Evolutionary conservation across 208 protist species (phyloP).

Genomic region (Willaertia magna): DNA sequence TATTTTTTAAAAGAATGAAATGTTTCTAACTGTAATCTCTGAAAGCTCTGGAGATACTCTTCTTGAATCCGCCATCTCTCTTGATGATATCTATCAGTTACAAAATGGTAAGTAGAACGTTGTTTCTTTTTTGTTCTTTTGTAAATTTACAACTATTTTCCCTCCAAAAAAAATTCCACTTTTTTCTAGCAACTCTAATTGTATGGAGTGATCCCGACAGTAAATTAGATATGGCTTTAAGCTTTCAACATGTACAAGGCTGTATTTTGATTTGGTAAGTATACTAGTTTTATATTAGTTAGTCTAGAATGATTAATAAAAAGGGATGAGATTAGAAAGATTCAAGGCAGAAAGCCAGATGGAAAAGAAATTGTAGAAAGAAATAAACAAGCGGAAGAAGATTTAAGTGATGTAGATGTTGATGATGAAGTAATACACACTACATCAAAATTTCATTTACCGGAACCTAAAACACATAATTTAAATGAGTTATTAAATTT

Average conservation of each 20-base stretch:
- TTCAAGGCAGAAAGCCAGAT: background rate
- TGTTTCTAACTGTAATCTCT: background rate
- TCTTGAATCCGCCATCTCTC: background rate
- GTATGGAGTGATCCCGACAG: background rate
- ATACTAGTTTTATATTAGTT: background rate
- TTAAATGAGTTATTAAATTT: background rate
- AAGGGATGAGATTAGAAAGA: background rate
- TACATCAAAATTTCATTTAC: background rate
- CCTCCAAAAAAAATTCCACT: no score
- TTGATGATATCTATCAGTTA: constrained; percentile 10
- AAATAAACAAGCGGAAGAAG: background rate
- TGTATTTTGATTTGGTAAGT: background rate
- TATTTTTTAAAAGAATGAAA: background rate
- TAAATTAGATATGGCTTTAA: background rate
- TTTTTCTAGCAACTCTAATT: background rate
- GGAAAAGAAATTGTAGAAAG: background rate
- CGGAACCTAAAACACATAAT: background rate
- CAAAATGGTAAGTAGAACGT: background rate
- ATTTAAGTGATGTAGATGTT: background rate
- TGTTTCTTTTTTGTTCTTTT: background rate
- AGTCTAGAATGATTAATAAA: background rate
- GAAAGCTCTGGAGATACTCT: background rate
- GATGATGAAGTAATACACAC: background rate
- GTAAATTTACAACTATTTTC: no score
- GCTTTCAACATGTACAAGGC: background rate